Evolutionary conservation across 306 rosid genomes (phyloP).

Genomic region (Aeschynomene evenia): DNA sequence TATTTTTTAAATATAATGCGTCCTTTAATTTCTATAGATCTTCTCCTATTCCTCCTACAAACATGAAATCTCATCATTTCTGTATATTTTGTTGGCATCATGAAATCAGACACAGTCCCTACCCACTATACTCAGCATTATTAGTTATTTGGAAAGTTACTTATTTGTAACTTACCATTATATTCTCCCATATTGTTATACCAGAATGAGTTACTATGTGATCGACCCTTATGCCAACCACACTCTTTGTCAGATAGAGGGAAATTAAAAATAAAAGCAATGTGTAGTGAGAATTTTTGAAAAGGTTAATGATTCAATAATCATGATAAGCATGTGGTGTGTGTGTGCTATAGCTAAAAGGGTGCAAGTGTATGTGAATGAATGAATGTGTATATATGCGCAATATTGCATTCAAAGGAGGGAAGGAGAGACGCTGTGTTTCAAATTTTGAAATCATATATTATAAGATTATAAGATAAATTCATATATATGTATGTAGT

Average conservation of each 20-base stretch:
- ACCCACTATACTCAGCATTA: background rate
- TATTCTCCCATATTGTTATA: background rate
- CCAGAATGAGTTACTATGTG: background rate
- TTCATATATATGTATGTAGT: no score
- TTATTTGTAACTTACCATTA: background rate
- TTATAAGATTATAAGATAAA: no score
- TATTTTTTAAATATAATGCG: no score
- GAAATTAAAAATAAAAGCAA: no score
- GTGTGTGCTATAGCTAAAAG: conserved; percentile 8
- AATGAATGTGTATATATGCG: background rate
- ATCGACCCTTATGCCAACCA: background rate
- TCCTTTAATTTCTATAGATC: no score
- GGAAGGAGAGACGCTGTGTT: conserved; percentile 32
- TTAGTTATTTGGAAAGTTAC: background rate
- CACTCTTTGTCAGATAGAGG: background rate
- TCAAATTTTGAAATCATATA: conserved; percentile 65
- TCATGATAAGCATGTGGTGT: no score
- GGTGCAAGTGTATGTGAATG: no score
- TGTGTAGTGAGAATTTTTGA: conserved; percentile 38
- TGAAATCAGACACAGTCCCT: conserved; percentile 2
- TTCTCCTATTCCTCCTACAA: background rate
- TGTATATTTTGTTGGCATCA: background rate
- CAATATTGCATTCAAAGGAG: background rate
- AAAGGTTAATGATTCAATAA: conserved; percentile 40
- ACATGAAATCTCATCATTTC: background rate